A percentile compares a stretch with the other conserved stretches of the same genome.
Conservation (phyloP, 192 early-diverging fungal species). For the Spizellomyces sp. region DNA sequence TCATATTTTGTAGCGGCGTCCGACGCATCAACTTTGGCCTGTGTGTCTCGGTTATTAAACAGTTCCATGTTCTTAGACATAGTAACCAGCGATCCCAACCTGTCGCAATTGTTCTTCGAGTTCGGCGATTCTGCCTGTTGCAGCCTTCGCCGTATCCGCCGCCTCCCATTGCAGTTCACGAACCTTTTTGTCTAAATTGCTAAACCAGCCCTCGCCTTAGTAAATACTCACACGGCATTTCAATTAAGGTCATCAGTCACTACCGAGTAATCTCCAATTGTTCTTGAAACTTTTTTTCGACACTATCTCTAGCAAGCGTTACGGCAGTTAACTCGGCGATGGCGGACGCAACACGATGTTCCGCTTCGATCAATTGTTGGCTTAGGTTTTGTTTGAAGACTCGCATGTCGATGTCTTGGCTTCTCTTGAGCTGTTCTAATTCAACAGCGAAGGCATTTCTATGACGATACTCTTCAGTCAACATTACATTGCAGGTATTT, state of each 20-base stretch:
- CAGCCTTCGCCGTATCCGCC: slow-evolving; percentile 12
- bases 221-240: too few species aligned
- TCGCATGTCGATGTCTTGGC: slow-evolving; percentile 18
- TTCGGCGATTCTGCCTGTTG: slow-evolving; percentile 12
- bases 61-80: too few species aligned
- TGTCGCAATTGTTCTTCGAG: slow-evolving; percentile 17
- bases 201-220: too few species aligned
- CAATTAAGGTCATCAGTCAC: too few species aligned
- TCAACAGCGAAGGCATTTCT: slow-evolving; percentile 12
- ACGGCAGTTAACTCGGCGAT: slow-evolving; percentile 20
- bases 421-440: slow-evolving; percentile 14
- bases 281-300: slow-evolving; percentile 9
- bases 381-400: slow-evolving; percentile 11
- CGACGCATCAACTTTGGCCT: neutral
- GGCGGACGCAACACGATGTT: slow-evolving; percentile 16
- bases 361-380: slow-evolving; percentile 21
- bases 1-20: neutral
- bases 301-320: slow-evolving; percentile 7
- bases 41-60: neutral
- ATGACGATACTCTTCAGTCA: neutral
- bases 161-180: slow-evolving; percentile 24
- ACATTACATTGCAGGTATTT: neutral
- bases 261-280: slow-evolving; percentile 19
- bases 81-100: neutral
- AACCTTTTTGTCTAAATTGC: slow-evolving; percentile 17